These are phyloP conservation scores for Malus asiatica DNA, from an alignment of 306 rosid genomes.

Conservation along the genomic window DNA sequence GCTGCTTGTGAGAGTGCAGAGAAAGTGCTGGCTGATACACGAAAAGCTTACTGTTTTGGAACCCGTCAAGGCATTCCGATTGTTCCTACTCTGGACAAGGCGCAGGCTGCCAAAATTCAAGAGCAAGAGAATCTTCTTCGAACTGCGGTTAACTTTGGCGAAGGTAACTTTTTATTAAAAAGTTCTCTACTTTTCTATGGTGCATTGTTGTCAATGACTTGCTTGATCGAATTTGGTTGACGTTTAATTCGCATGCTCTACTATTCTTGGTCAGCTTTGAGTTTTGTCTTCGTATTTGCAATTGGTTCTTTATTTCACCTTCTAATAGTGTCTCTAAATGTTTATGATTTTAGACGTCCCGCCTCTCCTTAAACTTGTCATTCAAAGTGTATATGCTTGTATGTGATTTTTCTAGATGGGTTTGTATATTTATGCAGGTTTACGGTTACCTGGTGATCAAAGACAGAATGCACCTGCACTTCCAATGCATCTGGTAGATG, in stretches of 20 bases:
- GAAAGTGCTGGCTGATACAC: constrained; percentile 83
- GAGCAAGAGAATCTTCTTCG: constrained; percentile 87
- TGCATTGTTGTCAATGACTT: background rate
- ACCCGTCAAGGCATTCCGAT: constrained; percentile 73
- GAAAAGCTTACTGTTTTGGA: constrained; percentile 85
- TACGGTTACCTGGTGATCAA: constrained; percentile 63
- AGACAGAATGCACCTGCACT: constrained; percentile 71
- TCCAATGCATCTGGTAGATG: constrained; percentile 83
- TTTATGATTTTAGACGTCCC: background rate
- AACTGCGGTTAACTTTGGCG: constrained; percentile 77
- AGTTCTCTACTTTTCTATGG: background rate
- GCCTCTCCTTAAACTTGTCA: background rate
- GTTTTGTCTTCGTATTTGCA: background rate
- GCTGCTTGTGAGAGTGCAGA: constrained; percentile 95
- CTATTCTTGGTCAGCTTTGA: background rate
- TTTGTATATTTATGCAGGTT: constrained; percentile 39
- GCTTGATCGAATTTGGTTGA: background rate
- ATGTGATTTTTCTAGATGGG: constrained; percentile 11
- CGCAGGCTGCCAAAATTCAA: constrained; percentile 91
- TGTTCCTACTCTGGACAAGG: constrained; percentile 84
- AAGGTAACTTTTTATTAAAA: constrained; percentile 25
- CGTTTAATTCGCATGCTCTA: background rate
- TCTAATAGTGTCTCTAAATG: background rate
- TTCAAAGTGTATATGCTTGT: background rate
- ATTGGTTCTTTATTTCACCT: background rate